phyloP scores from a whole-genome alignment of 1,139 yeast genomes.

The Yamadazyma oceani region DNA sequence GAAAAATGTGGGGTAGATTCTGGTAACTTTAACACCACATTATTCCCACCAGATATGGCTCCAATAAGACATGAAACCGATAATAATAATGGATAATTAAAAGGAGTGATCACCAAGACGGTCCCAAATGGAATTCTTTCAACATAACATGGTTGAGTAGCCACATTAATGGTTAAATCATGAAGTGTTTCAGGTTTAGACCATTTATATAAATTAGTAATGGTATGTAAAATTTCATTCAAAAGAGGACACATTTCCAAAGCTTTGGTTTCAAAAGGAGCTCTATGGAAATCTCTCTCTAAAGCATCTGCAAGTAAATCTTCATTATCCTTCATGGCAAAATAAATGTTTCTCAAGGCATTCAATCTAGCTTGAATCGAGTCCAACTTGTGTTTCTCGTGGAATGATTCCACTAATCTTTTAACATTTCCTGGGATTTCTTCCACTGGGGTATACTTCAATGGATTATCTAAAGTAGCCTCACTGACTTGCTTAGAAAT shows the following conservation, averaged over 20 bases:
- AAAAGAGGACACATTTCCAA: conserved; percentile 56
- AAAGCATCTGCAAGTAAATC: conserved; percentile 60
- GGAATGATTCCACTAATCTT: conserved; percentile 44
- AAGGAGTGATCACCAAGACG: conserved; percentile 76
- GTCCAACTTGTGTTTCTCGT: conserved; percentile 47
- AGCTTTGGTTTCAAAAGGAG: conserved; percentile 57
- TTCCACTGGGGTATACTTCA: conserved; percentile 46
- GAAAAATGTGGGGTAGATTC: conserved; percentile 72
- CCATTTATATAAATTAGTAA: conserved; percentile 64
- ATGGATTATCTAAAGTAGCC: conserved; percentile 7
- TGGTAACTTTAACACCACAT: conserved; percentile 77
- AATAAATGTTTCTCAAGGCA: conserved; percentile 69
- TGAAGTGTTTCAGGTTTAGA: conserved; percentile 51
- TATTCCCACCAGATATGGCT: conserved; percentile 87
- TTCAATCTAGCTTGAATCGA: conserved; percentile 58
- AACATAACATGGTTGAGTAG: conserved; percentile 49
- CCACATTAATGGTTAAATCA: conserved; percentile 46
- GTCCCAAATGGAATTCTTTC: conserved; percentile 76
- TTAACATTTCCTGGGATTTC: conserved; percentile 52
- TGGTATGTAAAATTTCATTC: conserved; percentile 59
- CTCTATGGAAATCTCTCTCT: conserved; percentile 63
- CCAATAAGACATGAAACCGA: conserved; percentile 69
- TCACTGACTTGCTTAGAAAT: background rate
- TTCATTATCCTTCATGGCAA: conserved; percentile 60
- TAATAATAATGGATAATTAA: conserved; percentile 79